A percentile compares a stretch with the other conserved stretches of the same genome.
These are phyloP conservation scores for Hypoxylon sp. DNA, from an alignment of 2,329 filamentous ascomycete genomes.

Conservation along the genomic window DNA sequence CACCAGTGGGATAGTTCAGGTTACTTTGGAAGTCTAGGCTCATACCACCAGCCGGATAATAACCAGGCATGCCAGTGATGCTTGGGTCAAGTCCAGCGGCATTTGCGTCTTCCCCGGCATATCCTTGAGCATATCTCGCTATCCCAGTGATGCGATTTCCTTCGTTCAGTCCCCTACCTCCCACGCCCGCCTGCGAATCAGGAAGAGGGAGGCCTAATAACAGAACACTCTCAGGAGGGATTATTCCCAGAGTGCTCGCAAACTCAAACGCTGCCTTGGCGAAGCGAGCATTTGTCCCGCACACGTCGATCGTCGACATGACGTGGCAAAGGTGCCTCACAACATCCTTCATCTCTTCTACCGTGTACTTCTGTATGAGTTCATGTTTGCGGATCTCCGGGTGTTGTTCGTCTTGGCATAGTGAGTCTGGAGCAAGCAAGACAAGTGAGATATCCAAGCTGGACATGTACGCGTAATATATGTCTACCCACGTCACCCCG, in stretches of 20 bases:
- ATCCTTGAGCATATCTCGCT: conserved; percentile 1
- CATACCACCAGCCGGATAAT: conserved; percentile 15
- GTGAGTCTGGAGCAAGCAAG: conserved; percentile 38
- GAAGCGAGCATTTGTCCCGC: conserved; percentile 47
- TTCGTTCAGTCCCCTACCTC: conserved; percentile 1
- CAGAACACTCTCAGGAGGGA: conserved; percentile 26
- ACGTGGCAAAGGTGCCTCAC: conserved; percentile 43
- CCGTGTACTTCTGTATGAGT: conserved; percentile 36
- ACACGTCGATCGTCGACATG: conserved; percentile 45
- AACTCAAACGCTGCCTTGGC: conserved; percentile 45
- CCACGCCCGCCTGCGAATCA: conserved; percentile 2
- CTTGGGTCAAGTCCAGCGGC: conserved; percentile 9
- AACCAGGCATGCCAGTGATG: conserved; percentile 23
- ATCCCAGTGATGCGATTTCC: not conserved
- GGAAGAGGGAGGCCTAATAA: conserved; percentile 20
- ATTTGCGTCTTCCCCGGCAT: not conserved
- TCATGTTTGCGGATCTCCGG: conserved; percentile 19
- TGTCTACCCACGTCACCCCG: conserved; percentile 45
- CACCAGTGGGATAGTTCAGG: conserved; percentile 1
- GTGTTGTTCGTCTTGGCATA: conserved; percentile 29
- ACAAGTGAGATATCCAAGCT: conserved; percentile 45
- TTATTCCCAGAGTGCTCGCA: conserved; percentile 41
- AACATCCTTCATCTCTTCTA: conserved; percentile 37
- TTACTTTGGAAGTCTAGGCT: conserved; percentile 23
- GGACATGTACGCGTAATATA: conserved; percentile 44